phyloP scores from a whole-genome alignment of 1,284 basidiomycete genomes.

The Anthracocystis walkeri region DNA sequence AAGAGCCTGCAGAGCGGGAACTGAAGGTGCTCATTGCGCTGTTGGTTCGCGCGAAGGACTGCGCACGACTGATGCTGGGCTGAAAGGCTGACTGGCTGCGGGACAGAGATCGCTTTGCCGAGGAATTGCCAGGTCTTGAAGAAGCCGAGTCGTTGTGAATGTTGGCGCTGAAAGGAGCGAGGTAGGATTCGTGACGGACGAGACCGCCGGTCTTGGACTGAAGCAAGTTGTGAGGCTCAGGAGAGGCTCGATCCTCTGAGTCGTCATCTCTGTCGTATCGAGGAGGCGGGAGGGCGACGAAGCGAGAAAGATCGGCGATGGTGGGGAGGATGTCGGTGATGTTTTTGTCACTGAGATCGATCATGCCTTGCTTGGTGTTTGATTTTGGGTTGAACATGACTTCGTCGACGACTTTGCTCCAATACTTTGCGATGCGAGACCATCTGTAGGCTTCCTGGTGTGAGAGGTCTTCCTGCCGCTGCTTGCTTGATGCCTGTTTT shows the following conservation, averaged over 20 bases:
- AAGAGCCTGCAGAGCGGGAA: constrained; percentile 38
- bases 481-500: not conserved
- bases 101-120: constrained; percentile 19
- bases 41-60: constrained; percentile 38
- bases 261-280: constrained; percentile 36
- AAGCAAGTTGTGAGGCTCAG: constrained; percentile 21
- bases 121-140: not conserved
- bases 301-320: constrained; percentile 48
- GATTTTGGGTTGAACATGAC: constrained; percentile 35
- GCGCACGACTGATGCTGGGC: constrained; percentile 25
- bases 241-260: not conserved
- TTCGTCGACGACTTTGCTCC: constrained; percentile 47
- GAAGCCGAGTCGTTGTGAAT: constrained; percentile 32
- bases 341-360: constrained; percentile 40
- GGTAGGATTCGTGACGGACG: constrained; percentile 47
- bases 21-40: constrained; percentile 36
- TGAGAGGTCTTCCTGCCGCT: constrained; percentile 6
- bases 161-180: constrained; percentile 45
- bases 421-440: constrained; percentile 40
- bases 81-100: constrained; percentile 47
- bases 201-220: constrained; percentile 43
- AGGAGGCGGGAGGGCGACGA: constrained; percentile 45
- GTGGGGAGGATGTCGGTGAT: constrained; percentile 47
- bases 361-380: constrained; percentile 30
- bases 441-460: constrained; percentile 31